Evolutionary conservation across 179 eudicot genomes (phyloP).

Genomic region (Sideroxylon spinosum): DNA sequence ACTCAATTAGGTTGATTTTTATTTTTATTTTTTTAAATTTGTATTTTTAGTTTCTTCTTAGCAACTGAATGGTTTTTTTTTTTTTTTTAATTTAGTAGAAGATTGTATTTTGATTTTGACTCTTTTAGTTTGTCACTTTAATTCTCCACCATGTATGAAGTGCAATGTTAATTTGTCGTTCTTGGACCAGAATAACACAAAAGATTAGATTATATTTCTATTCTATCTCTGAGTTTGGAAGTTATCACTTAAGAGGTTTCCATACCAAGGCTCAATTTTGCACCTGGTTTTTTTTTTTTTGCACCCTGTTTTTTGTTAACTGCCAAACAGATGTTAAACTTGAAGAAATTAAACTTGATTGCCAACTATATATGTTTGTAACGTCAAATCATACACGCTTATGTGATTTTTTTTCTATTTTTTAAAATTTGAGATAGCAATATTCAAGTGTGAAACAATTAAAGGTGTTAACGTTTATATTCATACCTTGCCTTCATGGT

Average conservation of each 20-base stretch:
- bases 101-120: too few species aligned
- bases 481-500: background rate
- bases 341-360: background rate
- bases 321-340: too few species aligned
- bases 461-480: too few species aligned
- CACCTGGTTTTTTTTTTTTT: too few species aligned
- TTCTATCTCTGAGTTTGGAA: slow-evolving; percentile 7
- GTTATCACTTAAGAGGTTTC: slow-evolving; percentile 18
- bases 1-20: background rate
- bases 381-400: too few species aligned
- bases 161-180: background rate
- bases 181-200: background rate
- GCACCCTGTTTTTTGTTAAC: too few species aligned
- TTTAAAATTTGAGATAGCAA: background rate
- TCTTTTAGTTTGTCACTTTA: too few species aligned
- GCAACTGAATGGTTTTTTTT: too few species aligned
- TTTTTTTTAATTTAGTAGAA: too few species aligned
- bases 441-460: background rate
- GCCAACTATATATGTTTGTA: background rate
- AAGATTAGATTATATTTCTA: too few species aligned
- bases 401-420: background rate
- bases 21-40: background rate
- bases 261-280: slow-evolving; percentile 18
- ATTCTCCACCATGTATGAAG: background rate
- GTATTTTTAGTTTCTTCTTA: background rate